Base-by-base conservation (phyloP, 306 rosid genomes). In the Oxytropis ochrocephala region DNA sequence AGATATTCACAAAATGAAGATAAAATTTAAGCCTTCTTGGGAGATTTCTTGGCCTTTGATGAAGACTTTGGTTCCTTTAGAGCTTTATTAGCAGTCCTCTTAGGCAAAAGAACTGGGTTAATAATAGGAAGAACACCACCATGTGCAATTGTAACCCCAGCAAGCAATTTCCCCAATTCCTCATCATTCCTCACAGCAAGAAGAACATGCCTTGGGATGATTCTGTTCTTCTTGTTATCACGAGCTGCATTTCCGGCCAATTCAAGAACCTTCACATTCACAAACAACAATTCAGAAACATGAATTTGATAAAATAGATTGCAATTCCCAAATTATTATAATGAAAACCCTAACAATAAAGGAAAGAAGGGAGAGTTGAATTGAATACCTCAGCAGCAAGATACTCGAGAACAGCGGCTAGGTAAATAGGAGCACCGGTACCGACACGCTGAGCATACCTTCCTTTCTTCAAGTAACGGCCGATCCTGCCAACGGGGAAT, bases 211-310 rank as follows among this genome's bases (percentile, higher is more conserved):
- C 96, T 76, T 0, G 97, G 96, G 8, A 85, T 86, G 3, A 91
- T 88, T 69, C 92, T 85, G 7, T 72, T 91, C 82, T 91, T 91
- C 83, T 91, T 88, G 83, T 88, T 91, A 38, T 91, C 97, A 2
- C 97, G 64, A 0, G 97, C 97, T 2, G 96, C 96, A 79, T 91
- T 91, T 61, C 96, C 97, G 33, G 97, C 97, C 82, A 88, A 80
- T 36, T 91, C 96, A 73, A 91, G 69, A 42, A 91, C 92, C 96
- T 91, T 10, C 54, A 43, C n/a, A 18, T 44, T 5, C 38, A 33
- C 1, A 42, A 42, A 42, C 1, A 24, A 4, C 2, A 24, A 1
- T 24, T 24, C 29, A 24, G 29, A 24, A 24, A 24, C 29, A 2
- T 0, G 29, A 24, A 24, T 24, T 24, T 24, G 3, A 24, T 24